Conservation (phyloP, 768 basidiomycete genomes). For the Tulasnella calospora region DNA sequence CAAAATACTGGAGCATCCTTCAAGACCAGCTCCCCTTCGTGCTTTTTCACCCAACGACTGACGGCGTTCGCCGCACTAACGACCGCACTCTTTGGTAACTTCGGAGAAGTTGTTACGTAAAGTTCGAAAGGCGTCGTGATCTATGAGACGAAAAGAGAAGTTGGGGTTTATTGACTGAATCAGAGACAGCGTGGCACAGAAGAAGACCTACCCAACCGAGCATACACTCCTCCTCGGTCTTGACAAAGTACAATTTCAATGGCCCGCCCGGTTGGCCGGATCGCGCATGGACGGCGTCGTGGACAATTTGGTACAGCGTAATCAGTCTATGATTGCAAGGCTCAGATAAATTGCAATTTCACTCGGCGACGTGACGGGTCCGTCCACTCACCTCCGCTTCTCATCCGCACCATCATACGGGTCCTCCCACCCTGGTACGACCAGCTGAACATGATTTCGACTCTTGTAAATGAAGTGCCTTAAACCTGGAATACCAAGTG, state of each 20-base stretch:
- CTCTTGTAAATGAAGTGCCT: conserved; percentile 96
- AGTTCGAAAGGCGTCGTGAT: conserved; percentile 92
- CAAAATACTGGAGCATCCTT: conserved; percentile 86
- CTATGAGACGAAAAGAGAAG: conserved; percentile 33
- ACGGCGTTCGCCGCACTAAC: conserved; percentile 87
- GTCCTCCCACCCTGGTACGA: conserved; percentile 77
- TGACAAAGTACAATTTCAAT: conserved; percentile 81
- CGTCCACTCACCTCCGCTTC: conserved; percentile 4
- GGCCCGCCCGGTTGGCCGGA: conserved; percentile 69
- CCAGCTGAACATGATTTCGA: conserved; percentile 81
- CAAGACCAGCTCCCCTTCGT: conserved; percentile 77
- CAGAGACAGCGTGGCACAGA: background rate
- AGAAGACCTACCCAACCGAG: conserved; percentile 83
- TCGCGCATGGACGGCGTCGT: conserved; percentile 86
- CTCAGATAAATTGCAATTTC: background rate
- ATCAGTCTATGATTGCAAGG: conserved; percentile 51
- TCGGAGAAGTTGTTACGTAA: conserved; percentile 74
- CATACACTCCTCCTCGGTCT: conserved; percentile 79
- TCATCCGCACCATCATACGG: conserved; percentile 65
- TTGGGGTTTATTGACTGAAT: background rate
- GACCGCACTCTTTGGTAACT: conserved; percentile 77
- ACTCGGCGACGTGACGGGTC: background rate
- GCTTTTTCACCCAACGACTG: conserved; percentile 84
- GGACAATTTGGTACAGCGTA: conserved; percentile 80
- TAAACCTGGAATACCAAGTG: conserved; percentile 81